Base-by-base conservation (phyloP, 148 eudicot species). In the Rhododendron mucronatum region DNA sequence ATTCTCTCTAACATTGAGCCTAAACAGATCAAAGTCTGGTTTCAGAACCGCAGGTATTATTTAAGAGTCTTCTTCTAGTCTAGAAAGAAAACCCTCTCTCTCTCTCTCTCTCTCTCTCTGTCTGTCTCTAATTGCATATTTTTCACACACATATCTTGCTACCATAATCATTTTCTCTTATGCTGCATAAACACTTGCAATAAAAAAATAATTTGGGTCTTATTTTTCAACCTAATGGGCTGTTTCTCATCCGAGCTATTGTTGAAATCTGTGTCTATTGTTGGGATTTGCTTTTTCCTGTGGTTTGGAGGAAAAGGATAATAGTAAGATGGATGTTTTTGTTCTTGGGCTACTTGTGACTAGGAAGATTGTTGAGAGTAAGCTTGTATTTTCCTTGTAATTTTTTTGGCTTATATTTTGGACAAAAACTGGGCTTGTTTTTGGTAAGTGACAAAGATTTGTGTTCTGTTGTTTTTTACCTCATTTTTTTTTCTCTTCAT, bases 1-100 rank as follows among this genome's bases (percentile, higher is more conserved):
- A 87, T 91, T 88, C 92, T 91, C 76, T 86, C 87, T 39, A 89
- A 91, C 83, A 89, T 91, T 84, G 92, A 91, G 41, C 91, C 91
- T 82, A 91, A 91, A 75, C 92, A 91, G 86, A 91, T 91, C 88
- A 91, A 91, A 91, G 91, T 89, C 82, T 91, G 92, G 92, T 91
- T 91, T 86, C 92, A 91, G 85, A 91, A 91, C 73, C 88, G 92
- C 15, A 89, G 92, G 92, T 91, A 88, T 69, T 8, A 0, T 5
- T 63, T 23, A n/a, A n/a, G 3, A 63, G 26, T 7, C 71, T 57
- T 18, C 23, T 57, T 3, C 63, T 16, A 16, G 21, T 8, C 21
- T 47, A 18, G 63, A 57, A 18, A 57, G 63, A 57, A 57, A 57
- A 57, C 5, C 63, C 23, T 20, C 18, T 12, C 37, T 61, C 9